phyloP scores from a whole-genome alignment of 768 basidiomycete species.

The Suillus lakei region DNA sequence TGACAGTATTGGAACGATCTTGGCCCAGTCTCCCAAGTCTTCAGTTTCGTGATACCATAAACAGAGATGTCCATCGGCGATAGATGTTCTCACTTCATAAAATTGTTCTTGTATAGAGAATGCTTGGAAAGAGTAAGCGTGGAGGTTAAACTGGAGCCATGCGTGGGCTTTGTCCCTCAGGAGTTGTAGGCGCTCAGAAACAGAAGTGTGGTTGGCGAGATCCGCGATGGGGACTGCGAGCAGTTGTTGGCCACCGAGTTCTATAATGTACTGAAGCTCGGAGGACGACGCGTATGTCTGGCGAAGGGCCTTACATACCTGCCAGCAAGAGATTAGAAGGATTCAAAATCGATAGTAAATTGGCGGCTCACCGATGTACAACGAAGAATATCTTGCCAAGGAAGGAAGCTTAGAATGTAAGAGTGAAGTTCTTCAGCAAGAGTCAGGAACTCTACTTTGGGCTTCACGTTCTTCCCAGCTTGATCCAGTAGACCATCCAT shows the following conservation, averaged over 20 bases:
- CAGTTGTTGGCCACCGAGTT: slow-evolving; percentile 3
- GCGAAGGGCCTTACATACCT: background rate
- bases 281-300: background rate
- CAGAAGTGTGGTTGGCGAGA: background rate
- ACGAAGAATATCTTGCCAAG: background rate
- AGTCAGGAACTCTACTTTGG: background rate
- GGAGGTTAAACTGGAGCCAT: slow-evolving; percentile 3
- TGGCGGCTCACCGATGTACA: background rate
- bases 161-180: background rate
- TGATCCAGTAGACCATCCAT: background rate
- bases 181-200: background rate
- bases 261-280: slow-evolving; percentile 3
- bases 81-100: background rate
- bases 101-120: background rate
- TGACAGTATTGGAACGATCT: background rate
- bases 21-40: background rate
- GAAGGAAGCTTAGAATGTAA: background rate
- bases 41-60: background rate
- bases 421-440: slow-evolving; percentile 1
- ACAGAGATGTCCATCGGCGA: slow-evolving; percentile 4
- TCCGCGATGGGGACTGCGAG: background rate
- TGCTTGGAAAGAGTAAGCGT: background rate
- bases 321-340: background rate
- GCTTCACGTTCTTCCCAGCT: background rate
- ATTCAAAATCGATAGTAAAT: background rate